Conservation (phyloP, 257 asterid species). For the Ajuga chamaepitys region DNA sequence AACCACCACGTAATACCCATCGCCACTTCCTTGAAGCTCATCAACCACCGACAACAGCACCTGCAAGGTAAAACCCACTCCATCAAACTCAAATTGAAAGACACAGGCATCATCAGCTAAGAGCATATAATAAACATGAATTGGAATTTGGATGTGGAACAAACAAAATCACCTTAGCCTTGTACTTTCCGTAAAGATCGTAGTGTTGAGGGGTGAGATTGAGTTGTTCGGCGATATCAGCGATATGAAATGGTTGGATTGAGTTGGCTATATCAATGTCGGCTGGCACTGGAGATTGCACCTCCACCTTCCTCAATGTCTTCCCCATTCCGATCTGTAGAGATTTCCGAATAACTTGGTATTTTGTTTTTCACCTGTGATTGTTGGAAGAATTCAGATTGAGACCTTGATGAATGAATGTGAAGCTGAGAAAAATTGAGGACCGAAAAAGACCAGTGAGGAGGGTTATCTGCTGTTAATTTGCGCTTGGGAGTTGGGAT, state of each 20-base stretch:
- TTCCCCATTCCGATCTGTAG: slow-evolving; percentile 43
- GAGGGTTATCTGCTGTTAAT: too few species aligned
- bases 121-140: too few species aligned
- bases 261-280: slow-evolving; percentile 97
- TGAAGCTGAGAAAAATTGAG: neutral
- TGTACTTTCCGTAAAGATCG: slow-evolving; percentile 89
- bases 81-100: too few species aligned
- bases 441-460: neutral
- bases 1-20: slow-evolving; percentile 94
- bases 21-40: slow-evolving; percentile 50
- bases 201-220: slow-evolving; percentile 57
- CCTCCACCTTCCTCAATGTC: slow-evolving; percentile 64
- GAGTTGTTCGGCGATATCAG: slow-evolving; percentile 77
- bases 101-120: too few species aligned
- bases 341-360: too few species aligned
- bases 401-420: neutral
- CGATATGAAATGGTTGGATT: slow-evolving; percentile 68
- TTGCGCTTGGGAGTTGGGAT: too few species aligned
- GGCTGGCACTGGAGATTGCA: slow-evolving; percentile 81
- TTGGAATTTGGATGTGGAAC: too few species aligned
- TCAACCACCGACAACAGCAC: slow-evolving; percentile 75
- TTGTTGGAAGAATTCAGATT: neutral
- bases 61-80: too few species aligned
- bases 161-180: slow-evolving; percentile 56
- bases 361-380: neutral